Evolutionary conservation across 176 grass and related monocot genomes (phyloP).

Genomic region (Olyra latifolia): DNA sequence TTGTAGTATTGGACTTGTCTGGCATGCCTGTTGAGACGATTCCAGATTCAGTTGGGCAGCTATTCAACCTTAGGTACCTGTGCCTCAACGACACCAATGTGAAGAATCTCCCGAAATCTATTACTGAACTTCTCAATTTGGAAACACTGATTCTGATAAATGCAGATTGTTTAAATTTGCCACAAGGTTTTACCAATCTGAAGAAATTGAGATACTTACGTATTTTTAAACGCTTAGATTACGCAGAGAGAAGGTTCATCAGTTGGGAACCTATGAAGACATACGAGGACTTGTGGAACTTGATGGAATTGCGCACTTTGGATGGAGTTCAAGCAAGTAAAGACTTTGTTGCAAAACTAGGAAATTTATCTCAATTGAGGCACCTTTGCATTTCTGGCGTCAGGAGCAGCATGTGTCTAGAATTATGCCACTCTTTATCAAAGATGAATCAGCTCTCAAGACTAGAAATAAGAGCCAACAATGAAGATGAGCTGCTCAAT

Average conservation of each 20-base stretch:
- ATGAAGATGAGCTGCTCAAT: too few relatives aligned
- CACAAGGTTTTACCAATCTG: neutral
- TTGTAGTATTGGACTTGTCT: too few relatives aligned
- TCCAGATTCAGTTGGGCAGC: too few relatives aligned
- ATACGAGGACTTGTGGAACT: neutral
- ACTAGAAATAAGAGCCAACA: too few relatives aligned
- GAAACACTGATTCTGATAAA: neutral
- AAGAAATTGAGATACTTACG: neutral
- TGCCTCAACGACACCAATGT: neutral
- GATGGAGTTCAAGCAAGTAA: neutral
- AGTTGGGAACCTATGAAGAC: neutral
- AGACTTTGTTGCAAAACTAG: neutral
- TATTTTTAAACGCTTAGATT: neutral
- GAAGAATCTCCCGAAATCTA: neutral
- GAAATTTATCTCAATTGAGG: too few relatives aligned
- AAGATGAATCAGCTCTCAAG: neutral
- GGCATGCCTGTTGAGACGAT: too few relatives aligned
- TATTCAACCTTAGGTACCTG: too few relatives aligned
- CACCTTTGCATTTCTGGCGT: too few relatives aligned
- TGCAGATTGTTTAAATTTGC: neutral
- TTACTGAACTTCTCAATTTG: neutral
- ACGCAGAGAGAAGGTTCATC: neutral
- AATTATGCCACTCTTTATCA: neutral
- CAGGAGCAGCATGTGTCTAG: neutral
- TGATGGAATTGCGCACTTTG: neutral